Evolutionary conservation across 352 stramenopile species (phyloP).

Genomic region (Pythium dissimile): DNA sequence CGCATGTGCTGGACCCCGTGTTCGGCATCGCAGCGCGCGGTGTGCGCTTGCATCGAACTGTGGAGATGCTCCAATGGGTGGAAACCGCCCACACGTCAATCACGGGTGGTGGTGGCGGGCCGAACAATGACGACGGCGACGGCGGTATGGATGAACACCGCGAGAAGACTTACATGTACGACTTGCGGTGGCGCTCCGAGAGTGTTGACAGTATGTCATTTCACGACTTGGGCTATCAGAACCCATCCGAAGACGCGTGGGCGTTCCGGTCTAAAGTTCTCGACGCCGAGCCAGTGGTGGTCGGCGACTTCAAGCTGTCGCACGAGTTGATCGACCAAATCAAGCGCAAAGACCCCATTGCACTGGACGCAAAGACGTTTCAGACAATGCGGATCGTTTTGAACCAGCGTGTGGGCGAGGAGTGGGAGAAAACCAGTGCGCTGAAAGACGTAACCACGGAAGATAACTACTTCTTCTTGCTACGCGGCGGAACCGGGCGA

Average conservation of each 20-base stretch:
- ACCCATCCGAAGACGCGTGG: constrained; percentile 62
- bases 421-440: constrained; percentile 37
- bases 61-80: constrained; percentile 85
- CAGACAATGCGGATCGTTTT: constrained; percentile 56
- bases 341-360: constrained; percentile 46
- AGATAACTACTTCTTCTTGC: constrained; percentile 56
- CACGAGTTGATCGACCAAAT: constrained; percentile 69
- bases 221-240: constrained; percentile 57
- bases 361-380: constrained; percentile 37
- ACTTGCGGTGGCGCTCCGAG: constrained; percentile 53
- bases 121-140: constrained; percentile 36
- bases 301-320: constrained; percentile 57
- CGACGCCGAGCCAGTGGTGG: constrained; percentile 32
- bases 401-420: constrained; percentile 37
- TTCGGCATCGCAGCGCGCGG: constrained; percentile 70
- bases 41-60: constrained; percentile 51
- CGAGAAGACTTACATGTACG: constrained; percentile 73
- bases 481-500: constrained; percentile 1
- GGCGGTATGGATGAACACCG: constrained; percentile 40
- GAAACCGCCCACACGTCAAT: constrained; percentile 63
- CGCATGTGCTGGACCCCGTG: constrained; percentile 52
- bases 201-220: constrained; percentile 54
- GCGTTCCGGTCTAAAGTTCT: constrained; percentile 32
- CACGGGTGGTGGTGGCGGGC: constrained; percentile 18
- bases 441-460: constrained; percentile 50